Base-by-base conservation (phyloP, 1,139 yeast genomes). In the Pichia sorboxylosa region DNA sequence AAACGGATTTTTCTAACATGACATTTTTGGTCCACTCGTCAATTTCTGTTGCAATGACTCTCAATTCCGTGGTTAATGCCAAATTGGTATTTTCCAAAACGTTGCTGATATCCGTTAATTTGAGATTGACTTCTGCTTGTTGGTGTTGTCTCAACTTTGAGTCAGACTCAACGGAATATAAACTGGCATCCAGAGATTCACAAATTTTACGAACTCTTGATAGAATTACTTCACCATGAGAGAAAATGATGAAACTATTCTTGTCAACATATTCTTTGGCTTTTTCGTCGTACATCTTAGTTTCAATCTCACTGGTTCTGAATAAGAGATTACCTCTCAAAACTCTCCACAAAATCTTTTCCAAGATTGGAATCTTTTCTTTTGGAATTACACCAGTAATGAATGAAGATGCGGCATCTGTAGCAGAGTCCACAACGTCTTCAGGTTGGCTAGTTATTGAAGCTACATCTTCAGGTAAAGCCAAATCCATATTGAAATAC, bases 1-100 rank as follows among this genome's bases (percentile, higher is more conserved):
- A 77, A 17, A 80, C 78, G 5, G 79, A 73, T 49, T 77, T 78
- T 54, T 81, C 93, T 43, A 81, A 61, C 34, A 73, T 77, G 32
- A 78, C 59, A n/a, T 68, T 61, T 37, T 70, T 72, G 67, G 75
- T 69, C 87, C 90, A 80, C 35, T 60, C 58, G 30, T 73, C 69
- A 43, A 79, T 58, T 51, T 76, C 83, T 40, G 68, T 70, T 19
- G 83, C 67, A 35, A 80, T 67, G 3, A 79, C 79, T 40, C 74
- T 63, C 40, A 80, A 61, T 53, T 81, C 93, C 0, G 85, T 72
- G 35, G 64, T 68, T 38, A 81, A 61, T 2, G 84, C 75, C 40
- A 64, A 60, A 47, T 75, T 77, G 1, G 74, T 69, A 10, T 63
- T 59, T 24, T 57, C 64, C 33, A 76, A 56, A 21, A 81, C 82